These are phyloP conservation scores for Mycena olivaceomarginata DNA, from an alignment of 768 basidiomycete genomes.

Conservation along the genomic window DNA sequence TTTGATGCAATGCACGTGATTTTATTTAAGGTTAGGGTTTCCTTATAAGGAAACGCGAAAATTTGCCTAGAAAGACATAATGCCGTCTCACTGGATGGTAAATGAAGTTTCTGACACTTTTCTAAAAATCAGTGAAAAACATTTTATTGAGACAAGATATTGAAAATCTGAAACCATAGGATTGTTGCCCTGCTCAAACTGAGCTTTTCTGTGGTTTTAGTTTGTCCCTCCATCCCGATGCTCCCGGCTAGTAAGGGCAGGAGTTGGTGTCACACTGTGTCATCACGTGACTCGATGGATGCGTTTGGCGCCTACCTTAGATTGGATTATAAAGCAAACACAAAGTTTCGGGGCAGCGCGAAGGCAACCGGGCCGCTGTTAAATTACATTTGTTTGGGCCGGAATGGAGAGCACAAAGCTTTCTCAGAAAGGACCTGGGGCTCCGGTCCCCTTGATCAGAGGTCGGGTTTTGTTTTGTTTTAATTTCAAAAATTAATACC, in stretches of 20 bases:
- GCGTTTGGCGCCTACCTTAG: too few species aligned
- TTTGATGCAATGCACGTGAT: constrained; percentile 1
- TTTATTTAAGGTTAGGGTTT: constrained; percentile 8
- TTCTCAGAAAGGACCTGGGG: too few species aligned
- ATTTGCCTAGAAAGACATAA: neutral
- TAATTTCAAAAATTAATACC: too few species aligned
- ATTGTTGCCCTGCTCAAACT: neutral
- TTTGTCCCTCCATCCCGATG: too few species aligned
- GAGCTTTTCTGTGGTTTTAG: constrained; percentile 3
- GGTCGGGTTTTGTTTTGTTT: too few species aligned
- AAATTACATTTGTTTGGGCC: too few species aligned
- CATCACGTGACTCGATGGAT: constrained; percentile 14
- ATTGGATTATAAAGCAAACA: too few species aligned
- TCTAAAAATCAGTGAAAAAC: constrained; percentile 9
- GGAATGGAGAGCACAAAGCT: too few species aligned
- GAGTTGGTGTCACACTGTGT: neutral
- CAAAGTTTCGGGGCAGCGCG: too few species aligned
- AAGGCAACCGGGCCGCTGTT: too few species aligned
- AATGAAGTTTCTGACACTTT: constrained; percentile 5
- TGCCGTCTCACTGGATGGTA: too few species aligned
- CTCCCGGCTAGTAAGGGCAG: neutral
- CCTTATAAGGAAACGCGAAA: constrained; percentile 21
- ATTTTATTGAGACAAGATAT: neutral
- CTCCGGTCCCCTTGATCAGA: too few species aligned
- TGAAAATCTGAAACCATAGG: constrained; percentile 8